phyloP scores from a whole-genome alignment of 495 filamentous ascomycete genomes.

The Sabuloglossum arenarium region DNA sequence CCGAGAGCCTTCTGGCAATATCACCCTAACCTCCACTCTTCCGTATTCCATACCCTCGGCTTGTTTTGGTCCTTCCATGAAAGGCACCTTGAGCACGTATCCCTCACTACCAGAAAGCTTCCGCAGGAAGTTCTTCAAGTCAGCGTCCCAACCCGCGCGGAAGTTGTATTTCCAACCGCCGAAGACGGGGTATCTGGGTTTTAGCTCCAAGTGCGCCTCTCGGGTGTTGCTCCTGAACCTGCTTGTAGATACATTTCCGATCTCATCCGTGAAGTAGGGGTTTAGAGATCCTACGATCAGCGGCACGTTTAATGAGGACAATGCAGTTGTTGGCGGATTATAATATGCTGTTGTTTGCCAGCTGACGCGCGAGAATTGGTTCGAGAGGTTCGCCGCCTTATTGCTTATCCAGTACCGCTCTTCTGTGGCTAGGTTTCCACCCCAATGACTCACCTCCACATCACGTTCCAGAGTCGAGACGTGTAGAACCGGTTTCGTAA shows the following conservation, averaged over 20 bases:
- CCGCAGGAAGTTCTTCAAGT: constrained; percentile 54
- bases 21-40: constrained; percentile 54
- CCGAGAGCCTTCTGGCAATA: constrained; percentile 81
- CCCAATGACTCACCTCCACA: constrained; percentile 92
- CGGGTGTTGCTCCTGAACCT: constrained; percentile 59
- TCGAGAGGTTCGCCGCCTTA: constrained; percentile 59
- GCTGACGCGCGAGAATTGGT: constrained; percentile 70
- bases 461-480: constrained; percentile 62
- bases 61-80: constrained; percentile 78
- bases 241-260: constrained; percentile 91
- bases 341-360: constrained; percentile 63
- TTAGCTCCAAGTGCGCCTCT: constrained; percentile 70
- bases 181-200: constrained; percentile 82
- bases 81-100: constrained; percentile 85
- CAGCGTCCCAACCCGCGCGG: constrained; percentile 81
- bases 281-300: constrained; percentile 57
- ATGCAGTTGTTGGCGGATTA: constrained; percentile 48
- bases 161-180: constrained; percentile 97
- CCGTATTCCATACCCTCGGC: constrained; percentile 71
- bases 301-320: constrained; percentile 65
- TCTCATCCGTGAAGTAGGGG: constrained; percentile 89
- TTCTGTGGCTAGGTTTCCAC: constrained; percentile 84
- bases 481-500: constrained; percentile 76
- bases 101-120: constrained; percentile 33
- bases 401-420: constrained; percentile 84